Conservation (phyloP, 73 alveolate species). For the Tetrahymena malaccensis region DNA sequence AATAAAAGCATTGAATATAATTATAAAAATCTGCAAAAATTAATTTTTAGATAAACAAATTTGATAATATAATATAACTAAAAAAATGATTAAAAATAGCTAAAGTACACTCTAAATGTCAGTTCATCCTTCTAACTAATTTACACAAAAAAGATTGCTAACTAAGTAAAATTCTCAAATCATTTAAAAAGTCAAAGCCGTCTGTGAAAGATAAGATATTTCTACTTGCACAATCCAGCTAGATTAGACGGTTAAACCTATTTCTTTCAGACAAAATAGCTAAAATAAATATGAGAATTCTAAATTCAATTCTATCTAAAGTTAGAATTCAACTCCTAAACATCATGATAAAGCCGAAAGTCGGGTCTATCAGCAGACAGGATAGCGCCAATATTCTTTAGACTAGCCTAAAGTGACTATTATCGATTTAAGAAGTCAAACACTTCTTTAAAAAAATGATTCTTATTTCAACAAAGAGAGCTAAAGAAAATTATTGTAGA, state of each 20-base stretch:
- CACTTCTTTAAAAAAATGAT: background rate
- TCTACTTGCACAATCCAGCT: background rate
- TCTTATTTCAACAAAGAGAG: background rate
- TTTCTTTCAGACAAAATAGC: background rate
- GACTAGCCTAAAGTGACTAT: background rate
- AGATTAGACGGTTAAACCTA: background rate
- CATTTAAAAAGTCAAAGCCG: background rate
- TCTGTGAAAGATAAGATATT: background rate
- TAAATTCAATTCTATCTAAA: background rate
- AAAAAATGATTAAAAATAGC: background rate
- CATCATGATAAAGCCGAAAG: background rate
- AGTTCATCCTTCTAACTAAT: background rate
- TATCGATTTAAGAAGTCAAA: background rate
- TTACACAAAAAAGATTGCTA: background rate
- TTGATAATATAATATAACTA: too few species aligned
- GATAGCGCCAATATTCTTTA: background rate
- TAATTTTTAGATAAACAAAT: too few species aligned
- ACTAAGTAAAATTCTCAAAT: background rate
- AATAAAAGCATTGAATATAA: background rate
- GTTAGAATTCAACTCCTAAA: background rate
- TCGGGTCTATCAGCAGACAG: background rate
- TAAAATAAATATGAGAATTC: background rate
- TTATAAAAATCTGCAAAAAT: background rate
- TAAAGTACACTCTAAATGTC: background rate
- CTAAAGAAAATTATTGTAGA: background rate